Evolutionary conservation across 306 rosid species (phyloP), one percentile per base, ranked within the genome.

Genomic region (Glycine soja): DNA sequence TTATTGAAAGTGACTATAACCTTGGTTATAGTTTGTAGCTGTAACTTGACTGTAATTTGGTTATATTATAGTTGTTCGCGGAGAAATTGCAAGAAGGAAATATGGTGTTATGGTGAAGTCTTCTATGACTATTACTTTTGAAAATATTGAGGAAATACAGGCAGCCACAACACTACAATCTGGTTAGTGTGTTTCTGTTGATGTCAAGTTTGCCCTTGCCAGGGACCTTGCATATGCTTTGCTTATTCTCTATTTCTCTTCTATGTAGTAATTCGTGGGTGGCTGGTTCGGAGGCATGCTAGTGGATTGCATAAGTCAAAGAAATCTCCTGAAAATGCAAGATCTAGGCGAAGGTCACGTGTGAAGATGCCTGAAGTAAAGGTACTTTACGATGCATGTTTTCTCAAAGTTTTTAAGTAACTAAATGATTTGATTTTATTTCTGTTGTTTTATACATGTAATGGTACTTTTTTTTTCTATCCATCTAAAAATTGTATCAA

Each of bases 191-290:
- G n/a, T 54, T 82, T 81, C 36, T 51, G 13, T 63, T 53, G 24
- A 19, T 78, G 59, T 61, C 56, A 68, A 86, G 83, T 70, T 56
- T 52, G 16, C 18, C 10, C n/a, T n/a, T 59, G 52, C 38, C 47
- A 16, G 30, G 19, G 30, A 8, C 32, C 38, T 62, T 85, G 63
- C 61, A 51, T 85, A 75, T 45, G 61, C 53, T 81, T 89, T 75
- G 81, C 77, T 71, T 48, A 72, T 53, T 78, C 62, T 76, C 47
- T 2, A 9, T 82, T 70, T 58, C 16, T 38, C 72, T 79, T 74
- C 56, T 43, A 11, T 80, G 83, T 73, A 91, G 95, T 78, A 58
- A 84, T 89, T n/a, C 95, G 97, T 43, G 94, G 97, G 42, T 89
- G 90, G 83, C 71, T 93, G 80, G 96, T 82, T 79, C 90, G 96